Evolutionary conservation across 306 rosid species (phyloP).

Genomic region (Dalbergia cultrata): DNA sequence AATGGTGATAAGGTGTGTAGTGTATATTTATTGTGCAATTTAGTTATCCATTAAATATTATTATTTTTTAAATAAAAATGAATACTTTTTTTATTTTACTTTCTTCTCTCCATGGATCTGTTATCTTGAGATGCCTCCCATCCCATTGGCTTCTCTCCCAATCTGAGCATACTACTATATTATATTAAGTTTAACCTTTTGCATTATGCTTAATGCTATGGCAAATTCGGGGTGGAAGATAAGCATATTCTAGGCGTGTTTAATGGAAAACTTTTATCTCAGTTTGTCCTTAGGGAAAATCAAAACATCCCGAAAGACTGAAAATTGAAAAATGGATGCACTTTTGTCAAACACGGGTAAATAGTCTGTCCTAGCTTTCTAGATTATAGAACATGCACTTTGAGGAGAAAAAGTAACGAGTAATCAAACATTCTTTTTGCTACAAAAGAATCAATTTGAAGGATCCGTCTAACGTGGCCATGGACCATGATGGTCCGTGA

Average conservation of each 20-base stretch:
- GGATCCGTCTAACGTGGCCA: too few relatives aligned
- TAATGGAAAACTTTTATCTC: constrained; percentile 42
- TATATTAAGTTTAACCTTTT: neutral
- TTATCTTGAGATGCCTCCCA: constrained; percentile 28
- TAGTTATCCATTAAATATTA: too few relatives aligned
- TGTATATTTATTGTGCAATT: too few relatives aligned
- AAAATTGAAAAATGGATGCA: neutral
- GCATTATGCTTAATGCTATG: constrained; percentile 30
- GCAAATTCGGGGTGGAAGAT: constrained; percentile 35
- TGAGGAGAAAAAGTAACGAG: neutral
- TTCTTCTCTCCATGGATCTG: neutral
- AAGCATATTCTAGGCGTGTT: constrained; percentile 69
- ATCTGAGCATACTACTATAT: neutral
- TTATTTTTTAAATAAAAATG: neutral
- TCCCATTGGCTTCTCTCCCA: constrained; percentile 16
- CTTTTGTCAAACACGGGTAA: neutral
- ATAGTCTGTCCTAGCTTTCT: neutral
- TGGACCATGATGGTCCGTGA: too few relatives aligned
- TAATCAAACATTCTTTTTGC: neutral
- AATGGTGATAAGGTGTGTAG: too few relatives aligned
- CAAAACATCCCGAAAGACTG: constrained; percentile 18
- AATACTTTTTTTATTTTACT: neutral
- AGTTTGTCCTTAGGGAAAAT: constrained; percentile 27
- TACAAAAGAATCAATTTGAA: neutral
- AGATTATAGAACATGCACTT: neutral